Evolutionary conservation across 148 eudicot genomes (phyloP).

Genomic region (Rheum nobile): DNA sequence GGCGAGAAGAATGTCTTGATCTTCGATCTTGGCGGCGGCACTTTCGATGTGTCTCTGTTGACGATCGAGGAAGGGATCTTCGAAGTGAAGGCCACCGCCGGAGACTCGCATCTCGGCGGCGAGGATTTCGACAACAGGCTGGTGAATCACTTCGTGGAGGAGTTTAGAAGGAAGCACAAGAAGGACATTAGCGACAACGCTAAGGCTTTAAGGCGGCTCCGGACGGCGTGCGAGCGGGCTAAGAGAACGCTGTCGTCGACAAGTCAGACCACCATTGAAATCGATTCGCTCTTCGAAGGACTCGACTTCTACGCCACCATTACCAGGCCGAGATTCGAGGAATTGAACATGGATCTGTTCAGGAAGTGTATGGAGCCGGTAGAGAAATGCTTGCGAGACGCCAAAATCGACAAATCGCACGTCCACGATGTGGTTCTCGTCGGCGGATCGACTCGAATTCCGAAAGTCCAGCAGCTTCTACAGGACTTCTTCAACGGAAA

Average conservation of each 20-base stretch:
- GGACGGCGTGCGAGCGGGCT: slow-evolving; percentile 3
- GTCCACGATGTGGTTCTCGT: slow-evolving; percentile 4
- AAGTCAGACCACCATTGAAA: background rate
- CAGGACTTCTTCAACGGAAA: background rate
- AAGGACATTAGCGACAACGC: background rate
- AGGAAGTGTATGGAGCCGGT: slow-evolving; percentile 2
- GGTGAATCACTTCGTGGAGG: slow-evolving; percentile 1
- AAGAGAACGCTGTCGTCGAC: background rate
- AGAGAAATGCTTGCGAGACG: slow-evolving; percentile 2
- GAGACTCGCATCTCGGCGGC: background rate
- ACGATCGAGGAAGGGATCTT: background rate
- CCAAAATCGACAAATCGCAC: background rate
- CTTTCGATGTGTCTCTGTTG: background rate
- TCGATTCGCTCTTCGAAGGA: background rate
- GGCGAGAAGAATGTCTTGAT: background rate
- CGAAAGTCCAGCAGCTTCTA: background rate
- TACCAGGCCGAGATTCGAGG: background rate
- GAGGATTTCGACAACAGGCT: slow-evolving; percentile 3
- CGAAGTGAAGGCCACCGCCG: background rate
- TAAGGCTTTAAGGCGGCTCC: background rate
- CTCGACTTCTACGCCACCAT: slow-evolving; percentile 1
- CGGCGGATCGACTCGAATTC: slow-evolving; percentile 3
- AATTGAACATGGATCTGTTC: slow-evolving; percentile 3
- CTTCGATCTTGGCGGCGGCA: slow-evolving; percentile 4
- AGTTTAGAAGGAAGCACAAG: background rate